phyloP scores from a whole-genome alignment of 2,329 filamentous ascomycete species.

The Plectosphaerella plurivora region DNA sequence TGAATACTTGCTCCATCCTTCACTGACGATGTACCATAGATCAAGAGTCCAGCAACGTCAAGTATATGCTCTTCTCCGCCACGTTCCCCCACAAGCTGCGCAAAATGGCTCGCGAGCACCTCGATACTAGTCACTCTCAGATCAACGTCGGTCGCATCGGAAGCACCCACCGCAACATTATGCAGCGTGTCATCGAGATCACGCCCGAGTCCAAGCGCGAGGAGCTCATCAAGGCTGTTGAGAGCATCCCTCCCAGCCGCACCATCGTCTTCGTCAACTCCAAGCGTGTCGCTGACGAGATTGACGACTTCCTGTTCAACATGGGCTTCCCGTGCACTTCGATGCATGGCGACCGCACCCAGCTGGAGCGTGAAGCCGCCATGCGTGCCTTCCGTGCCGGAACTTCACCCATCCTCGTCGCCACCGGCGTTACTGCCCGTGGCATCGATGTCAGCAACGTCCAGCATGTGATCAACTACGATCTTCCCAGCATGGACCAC shows the following conservation, averaged over 20 bases:
- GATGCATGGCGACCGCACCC: constrained; percentile 82
- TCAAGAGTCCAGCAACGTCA: constrained; percentile 66
- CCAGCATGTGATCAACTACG: constrained; percentile 89
- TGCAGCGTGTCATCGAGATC: constrained; percentile 68
- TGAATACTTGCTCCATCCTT: background rate
- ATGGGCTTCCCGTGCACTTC: constrained; percentile 75
- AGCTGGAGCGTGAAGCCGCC: constrained; percentile 87
- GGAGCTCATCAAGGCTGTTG: constrained; percentile 67
- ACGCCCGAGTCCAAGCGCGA: constrained; percentile 64
- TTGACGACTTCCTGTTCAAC: constrained; percentile 88
- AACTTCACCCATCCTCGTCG: constrained; percentile 72
- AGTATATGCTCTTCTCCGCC: constrained; percentile 84
- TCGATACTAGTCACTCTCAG: constrained; percentile 69
- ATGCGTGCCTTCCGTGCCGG: constrained; percentile 80
- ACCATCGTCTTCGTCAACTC: constrained; percentile 89
- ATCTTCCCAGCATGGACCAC: constrained; percentile 68
- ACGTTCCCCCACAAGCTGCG: constrained; percentile 84
- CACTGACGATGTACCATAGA: constrained; percentile 42
- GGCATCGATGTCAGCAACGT: constrained; percentile 87
- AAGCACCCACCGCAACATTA: constrained; percentile 76
- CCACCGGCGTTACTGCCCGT: constrained; percentile 82
- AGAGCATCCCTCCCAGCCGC: constrained; percentile 64
- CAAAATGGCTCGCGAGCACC: constrained; percentile 69
- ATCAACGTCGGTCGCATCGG: constrained; percentile 86
- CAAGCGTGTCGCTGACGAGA: constrained; percentile 70